Percentiles rank a stretch among this genome's conserved stretches.
These are phyloP conservation scores for Anacardium occidentale DNA, from an alignment of 345 rosid species.

Conservation along the genomic window DNA sequence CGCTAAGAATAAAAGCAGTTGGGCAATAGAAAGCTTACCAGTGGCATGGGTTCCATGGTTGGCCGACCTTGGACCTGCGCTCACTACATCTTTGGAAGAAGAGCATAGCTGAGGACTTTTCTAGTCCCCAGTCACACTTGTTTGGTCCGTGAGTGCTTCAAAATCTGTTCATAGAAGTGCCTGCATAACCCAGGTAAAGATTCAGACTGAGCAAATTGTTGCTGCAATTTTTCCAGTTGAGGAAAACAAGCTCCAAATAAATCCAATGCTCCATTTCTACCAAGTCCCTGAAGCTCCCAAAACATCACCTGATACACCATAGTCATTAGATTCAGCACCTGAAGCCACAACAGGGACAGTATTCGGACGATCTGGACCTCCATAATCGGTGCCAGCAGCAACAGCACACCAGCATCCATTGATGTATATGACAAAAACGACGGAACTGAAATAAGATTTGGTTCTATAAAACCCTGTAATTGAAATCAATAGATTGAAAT, in stretches of 20 bases:
- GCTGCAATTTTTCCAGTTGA: constrained; percentile 78
- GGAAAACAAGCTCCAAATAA: constrained; percentile 70
- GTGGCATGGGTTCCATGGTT: background rate
- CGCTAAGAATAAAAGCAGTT: background rate
- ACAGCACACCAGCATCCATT: background rate
- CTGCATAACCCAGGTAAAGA: constrained; percentile 90
- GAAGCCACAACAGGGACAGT: background rate
- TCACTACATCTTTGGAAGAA: constrained; percentile 52
- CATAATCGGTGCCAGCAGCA: background rate
- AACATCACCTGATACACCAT: constrained; percentile 42
- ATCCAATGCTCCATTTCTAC: constrained; percentile 53
- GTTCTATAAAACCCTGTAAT: background rate
- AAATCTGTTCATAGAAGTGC: constrained; percentile 90
- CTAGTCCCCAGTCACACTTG: constrained; percentile 65
- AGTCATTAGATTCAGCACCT: constrained; percentile 58
- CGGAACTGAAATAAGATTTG: background rate
- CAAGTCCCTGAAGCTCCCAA: constrained; percentile 57
- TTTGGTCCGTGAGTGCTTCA: constrained; percentile 80
- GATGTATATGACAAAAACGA: background rate
- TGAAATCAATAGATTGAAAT: no score
- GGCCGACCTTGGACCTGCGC: background rate
- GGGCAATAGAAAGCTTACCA: constrained; percentile 5
- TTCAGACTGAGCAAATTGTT: constrained; percentile 75
- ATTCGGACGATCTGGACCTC: background rate
- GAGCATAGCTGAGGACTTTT: constrained; percentile 44